Evolutionary conservation across 1,284 basidiomycete genomes (phyloP), one percentile per base, ranked within the genome.

Genomic region (Anthracocystis panici-leucophaei): DNA sequence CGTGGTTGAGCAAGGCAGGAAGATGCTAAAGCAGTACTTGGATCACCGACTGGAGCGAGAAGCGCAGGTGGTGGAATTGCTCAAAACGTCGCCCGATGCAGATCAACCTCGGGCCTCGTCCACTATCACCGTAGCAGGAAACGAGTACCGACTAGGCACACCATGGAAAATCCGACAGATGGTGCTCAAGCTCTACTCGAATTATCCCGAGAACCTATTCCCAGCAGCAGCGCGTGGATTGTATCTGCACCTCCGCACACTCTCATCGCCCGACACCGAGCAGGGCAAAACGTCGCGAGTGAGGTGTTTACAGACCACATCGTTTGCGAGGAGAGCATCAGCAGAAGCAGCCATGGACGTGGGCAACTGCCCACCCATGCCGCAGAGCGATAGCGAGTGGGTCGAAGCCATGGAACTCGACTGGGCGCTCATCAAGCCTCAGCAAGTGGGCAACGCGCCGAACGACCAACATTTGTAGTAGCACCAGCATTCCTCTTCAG

Each of bases 1-100:
- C 14, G 89, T 93, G 21, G 88, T 95, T 1, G 63, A 86, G 2
- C 87, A 92, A 11, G 86, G 86, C 11, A 88, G 67, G 85, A 88
- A 64, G 86, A 89, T 77, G 49, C 90, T 97, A 77, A 83, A 87
- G 46, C 89, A 87, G 52, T 97, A 98, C 84, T 91, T 95, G 67
- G 86, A 89, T 52, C 95, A 98, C 84, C 89, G 95, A 10, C 87
- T 92, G 61, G 90, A 93, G 71, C 89, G 95, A 42, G 95, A 97
- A 84, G 87, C 88, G 18, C 91, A 96, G 86, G 90, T 98, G 38
- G 60, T 96, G 2, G 86, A 87, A 14, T 86, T 91, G 2, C 86
- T 96, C 21, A 52, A 56, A 3, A 41, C 69, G 82, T 27, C 85
- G 86, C 31, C 86, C 86, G 8, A 69, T 16, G 45, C 55, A 90